Evolutionary conservation across 2,329 filamentous ascomycete species (phyloP).

Genomic region (Calonectria montana): DNA sequence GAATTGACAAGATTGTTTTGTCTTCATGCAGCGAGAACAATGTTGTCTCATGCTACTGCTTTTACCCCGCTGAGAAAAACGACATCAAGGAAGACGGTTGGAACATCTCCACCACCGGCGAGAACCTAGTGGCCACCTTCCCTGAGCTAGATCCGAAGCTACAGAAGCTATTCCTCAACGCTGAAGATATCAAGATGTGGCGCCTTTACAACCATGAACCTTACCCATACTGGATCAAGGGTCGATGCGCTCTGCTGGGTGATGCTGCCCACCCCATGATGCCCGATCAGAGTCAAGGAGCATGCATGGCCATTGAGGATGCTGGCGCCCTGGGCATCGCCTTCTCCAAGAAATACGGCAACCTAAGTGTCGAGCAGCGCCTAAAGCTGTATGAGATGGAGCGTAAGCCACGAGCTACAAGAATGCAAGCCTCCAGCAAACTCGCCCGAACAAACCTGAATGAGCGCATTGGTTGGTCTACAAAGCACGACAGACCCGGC

Average conservation of each 20-base stretch:
- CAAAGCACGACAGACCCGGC: conserved; percentile 59
- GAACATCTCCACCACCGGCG: conserved; percentile 61
- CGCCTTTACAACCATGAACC: conserved; percentile 58
- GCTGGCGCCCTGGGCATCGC: conserved; percentile 69
- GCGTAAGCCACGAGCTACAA: conserved; percentile 60
- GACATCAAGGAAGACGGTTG: conserved; percentile 68
- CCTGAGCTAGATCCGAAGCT: conserved; percentile 67
- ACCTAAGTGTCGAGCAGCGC: conserved; percentile 54
- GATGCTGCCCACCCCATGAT: conserved; percentile 76
- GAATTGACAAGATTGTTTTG: conserved; percentile 71
- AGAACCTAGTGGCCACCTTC: conserved; percentile 67
- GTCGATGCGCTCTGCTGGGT: conserved; percentile 64
- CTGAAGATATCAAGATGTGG: conserved; percentile 72
- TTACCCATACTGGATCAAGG: conserved; percentile 63
- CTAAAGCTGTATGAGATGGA: conserved; percentile 61
- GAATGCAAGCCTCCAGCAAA: conserved; percentile 62
- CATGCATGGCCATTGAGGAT: conserved; percentile 74
- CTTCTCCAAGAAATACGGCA: conserved; percentile 56
- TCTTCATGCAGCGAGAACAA: conserved; percentile 72
- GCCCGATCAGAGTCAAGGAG: conserved; percentile 74
- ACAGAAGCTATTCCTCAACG: conserved; percentile 63
- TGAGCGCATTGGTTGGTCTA: conserved; percentile 42
- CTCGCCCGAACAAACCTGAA: conserved; percentile 66
- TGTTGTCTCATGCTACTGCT: conserved; percentile 73
- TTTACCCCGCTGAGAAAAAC: conserved; percentile 69